A percentile compares a stretch with the other conserved stretches of the same genome.
phyloP scores from a whole-genome alignment of 208 protist species.

The Trypanosoma vivax region DNA sequence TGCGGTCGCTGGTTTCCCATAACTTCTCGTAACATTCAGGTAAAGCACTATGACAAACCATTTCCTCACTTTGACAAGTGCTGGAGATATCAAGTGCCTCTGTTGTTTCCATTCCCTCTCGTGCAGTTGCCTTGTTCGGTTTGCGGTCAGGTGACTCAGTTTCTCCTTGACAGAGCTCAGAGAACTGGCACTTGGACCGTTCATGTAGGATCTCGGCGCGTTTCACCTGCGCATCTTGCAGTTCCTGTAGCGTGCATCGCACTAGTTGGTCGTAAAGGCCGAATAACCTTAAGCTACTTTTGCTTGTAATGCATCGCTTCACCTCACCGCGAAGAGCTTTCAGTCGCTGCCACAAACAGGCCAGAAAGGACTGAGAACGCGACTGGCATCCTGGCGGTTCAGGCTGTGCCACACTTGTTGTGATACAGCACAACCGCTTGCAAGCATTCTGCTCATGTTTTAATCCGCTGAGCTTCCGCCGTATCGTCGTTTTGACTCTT shows the following conservation, averaged over 20 bases:
- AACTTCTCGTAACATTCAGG: slow-evolving; percentile 36
- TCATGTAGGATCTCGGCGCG: slow-evolving; percentile 8
- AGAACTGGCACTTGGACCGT: background rate
- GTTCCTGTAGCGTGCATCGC: slow-evolving; percentile 17
- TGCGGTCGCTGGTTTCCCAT: slow-evolving; percentile 29
- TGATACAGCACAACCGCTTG: no score
- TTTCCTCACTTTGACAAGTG: no score
- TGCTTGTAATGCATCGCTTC: slow-evolving; percentile 64
- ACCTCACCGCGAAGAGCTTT: slow-evolving; percentile 63
- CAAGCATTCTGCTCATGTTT: no score
- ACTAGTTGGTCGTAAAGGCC: slow-evolving; percentile 56
- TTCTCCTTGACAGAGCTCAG: background rate
- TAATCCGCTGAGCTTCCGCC: slow-evolving; percentile 22
- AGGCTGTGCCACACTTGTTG: no score
- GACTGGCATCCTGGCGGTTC: no score
- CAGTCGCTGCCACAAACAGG: slow-evolving; percentile 35
- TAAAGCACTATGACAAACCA: no score
- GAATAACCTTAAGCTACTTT: slow-evolving; percentile 58
- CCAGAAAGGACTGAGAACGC: no score
- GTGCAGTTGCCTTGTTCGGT: background rate
- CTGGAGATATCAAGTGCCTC: no score
- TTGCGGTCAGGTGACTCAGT: background rate
- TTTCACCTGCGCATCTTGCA: slow-evolving; percentile 20
- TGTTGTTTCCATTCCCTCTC: no score
- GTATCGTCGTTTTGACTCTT: slow-evolving; percentile 30